Base-by-base conservation (phyloP, 2,329 filamentous ascomycete species). In the Knoxdaviesia proteae region DNA sequence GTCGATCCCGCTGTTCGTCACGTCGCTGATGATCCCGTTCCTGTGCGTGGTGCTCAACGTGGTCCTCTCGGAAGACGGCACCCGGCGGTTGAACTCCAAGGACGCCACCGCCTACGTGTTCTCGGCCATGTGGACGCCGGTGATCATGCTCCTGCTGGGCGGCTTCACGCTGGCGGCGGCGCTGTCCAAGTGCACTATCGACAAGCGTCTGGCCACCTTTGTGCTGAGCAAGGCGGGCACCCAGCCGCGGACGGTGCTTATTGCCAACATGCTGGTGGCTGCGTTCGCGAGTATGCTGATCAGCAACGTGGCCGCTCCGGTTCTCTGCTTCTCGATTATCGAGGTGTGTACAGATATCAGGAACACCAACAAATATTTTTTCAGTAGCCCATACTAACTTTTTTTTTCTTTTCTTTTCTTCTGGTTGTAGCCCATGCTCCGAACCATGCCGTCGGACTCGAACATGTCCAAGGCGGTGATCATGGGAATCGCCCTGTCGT, bases 201-300 rank as follows among this genome's bases (percentile, higher is more conserved):
- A 94, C 47, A 94, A 96, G 61, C 80, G 90, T 55, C 86, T 98
- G 63, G 90, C 90, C 2, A 94, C 88, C 1, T 84, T 96, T 53
- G 83, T 98, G 32, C 69, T 98, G 34, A 94, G 86, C 65, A 96
- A 94, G 63, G 90, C 90, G 6, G 90, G 90, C 6, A 94, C 90
- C 4, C 80, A 78, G 52, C 90, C 90, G 7, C 71, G 78, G 44
- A 88, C 83, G 3, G 90, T 98, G 4, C 68, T 98, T 5, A 61
- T 98, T n/a, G 90, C 88, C 43, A 94, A 88, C 62, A 98, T 98
- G 90, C 87, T 94, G 52, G 90, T 98, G 37, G 87, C 88, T 44
- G 92, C 90, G 54, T 92, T 98, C 57, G 80, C 92, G 6, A 94
- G 86, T 52, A 98, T 98, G 90, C 84, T 93, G 68, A 96, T 98